These are phyloP conservation scores for Aspergillus asperescens DNA, from an alignment of 495 filamentous ascomycete species.

Conservation along the genomic window DNA sequence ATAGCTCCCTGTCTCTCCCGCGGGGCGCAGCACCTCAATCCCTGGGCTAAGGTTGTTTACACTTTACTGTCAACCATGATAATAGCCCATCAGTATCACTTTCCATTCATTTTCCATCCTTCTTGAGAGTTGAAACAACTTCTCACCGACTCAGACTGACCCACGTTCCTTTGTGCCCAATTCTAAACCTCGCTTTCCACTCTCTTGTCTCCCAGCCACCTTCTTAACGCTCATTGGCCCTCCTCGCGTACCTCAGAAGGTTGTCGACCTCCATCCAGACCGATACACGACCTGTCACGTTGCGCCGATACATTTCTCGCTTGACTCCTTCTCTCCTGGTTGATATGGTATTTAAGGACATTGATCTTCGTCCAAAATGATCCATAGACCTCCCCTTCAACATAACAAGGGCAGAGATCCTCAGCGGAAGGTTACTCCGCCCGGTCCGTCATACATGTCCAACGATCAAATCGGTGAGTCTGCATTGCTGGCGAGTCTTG, in stretches of 20 bases:
- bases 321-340: constrained; percentile 10
- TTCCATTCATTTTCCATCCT: neutral
- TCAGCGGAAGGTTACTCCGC: constrained; percentile 60
- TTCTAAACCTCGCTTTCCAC: neutral
- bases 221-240: constrained; percentile 19
- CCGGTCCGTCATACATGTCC: constrained; percentile 77
- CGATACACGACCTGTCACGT: constrained; percentile 10
- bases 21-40: neutral
- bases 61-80: neutral
- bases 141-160: neutral
- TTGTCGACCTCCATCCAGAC: constrained; percentile 15
- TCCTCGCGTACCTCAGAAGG: constrained; percentile 9
- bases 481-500: constrained; percentile 23
- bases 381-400: constrained; percentile 32
- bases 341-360: constrained; percentile 13
- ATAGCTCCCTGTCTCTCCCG: neutral
- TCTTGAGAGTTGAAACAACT: neutral
- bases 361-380: constrained; percentile 17
- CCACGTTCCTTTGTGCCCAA: neutral
- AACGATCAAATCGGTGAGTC: constrained; percentile 78
- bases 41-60: neutral
- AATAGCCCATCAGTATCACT: neutral
- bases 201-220: constrained; percentile 20
- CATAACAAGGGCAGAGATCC: constrained; percentile 33
- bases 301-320: constrained; percentile 16